A percentile compares a stretch with the other conserved stretches of the same genome.
Evolutionary conservation across 129 eudicot species (phyloP).

Genomic region (Gnaphalium uliginosum): DNA sequence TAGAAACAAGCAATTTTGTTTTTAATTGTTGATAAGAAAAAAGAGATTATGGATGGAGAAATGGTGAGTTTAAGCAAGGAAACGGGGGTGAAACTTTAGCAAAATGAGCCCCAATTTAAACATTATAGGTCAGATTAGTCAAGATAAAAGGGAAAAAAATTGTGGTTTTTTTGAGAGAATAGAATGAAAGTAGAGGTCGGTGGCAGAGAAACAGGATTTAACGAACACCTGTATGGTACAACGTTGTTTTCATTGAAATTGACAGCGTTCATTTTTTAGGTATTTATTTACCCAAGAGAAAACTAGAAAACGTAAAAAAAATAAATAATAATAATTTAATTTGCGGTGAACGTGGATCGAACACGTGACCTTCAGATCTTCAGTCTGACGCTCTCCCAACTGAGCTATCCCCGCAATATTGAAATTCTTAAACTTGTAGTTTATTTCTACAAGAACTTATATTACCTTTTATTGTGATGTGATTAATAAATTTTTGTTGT

Average conservation of each 20-base stretch:
- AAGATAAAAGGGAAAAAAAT: background rate
- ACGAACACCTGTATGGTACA: slow-evolving; percentile 52
- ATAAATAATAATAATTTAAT: too few species aligned
- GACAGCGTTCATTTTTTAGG: too few species aligned
- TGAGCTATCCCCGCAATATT: slow-evolving; percentile 45
- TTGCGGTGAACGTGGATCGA: slow-evolving; percentile 72
- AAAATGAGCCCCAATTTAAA: slow-evolving; percentile 18
- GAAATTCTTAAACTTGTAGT: too few species aligned
- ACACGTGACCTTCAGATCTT: slow-evolving; percentile 99
- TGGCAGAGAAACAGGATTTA: slow-evolving; percentile 33
- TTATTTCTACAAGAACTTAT: too few species aligned
- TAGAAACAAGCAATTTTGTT: slow-evolving; percentile 15
- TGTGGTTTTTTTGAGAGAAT: background rate
- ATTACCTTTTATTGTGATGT: too few species aligned
- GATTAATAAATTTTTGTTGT: too few species aligned
- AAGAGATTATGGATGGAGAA: slow-evolving; percentile 22
- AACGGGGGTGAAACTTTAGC: slow-evolving; percentile 22
- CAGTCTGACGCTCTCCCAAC: slow-evolving; percentile 78
- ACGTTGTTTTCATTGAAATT: background rate
- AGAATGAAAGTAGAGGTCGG: background rate
- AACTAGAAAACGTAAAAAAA: too few species aligned
- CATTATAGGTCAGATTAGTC: background rate
- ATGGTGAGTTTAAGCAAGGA: slow-evolving; percentile 21
- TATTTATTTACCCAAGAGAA: too few species aligned
- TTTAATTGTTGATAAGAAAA: slow-evolving; percentile 23